Evolutionary conservation across 2,329 filamentous ascomycete genomes (phyloP).

Genomic region (Cadophora sp.): DNA sequence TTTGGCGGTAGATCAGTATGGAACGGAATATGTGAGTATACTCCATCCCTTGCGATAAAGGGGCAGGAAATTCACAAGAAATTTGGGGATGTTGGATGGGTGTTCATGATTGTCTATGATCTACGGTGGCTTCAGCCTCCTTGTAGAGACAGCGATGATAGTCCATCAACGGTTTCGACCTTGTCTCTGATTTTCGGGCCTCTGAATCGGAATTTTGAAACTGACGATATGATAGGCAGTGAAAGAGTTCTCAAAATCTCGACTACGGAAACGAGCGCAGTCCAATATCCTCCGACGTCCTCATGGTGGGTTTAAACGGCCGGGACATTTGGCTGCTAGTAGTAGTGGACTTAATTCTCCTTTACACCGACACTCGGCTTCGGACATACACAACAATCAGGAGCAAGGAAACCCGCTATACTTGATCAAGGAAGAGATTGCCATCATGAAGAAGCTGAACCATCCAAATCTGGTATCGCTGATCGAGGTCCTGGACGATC

Average conservation of each 20-base stretch:
- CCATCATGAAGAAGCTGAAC: conserved; percentile 98
- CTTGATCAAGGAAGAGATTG: conserved; percentile 93
- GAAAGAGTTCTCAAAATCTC: conserved; percentile 96
- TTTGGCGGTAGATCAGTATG: conserved; percentile 87
- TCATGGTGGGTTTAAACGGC: conserved; percentile 57
- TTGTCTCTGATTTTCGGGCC: not conserved
- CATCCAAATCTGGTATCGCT: conserved; percentile 93
- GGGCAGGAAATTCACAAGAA: not conserved
- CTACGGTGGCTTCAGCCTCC: no score
- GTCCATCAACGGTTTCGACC: not conserved
- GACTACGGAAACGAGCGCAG: conserved; percentile 87
- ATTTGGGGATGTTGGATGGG: not conserved
- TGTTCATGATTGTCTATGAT: not conserved
- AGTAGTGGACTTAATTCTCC: conserved; percentile 49
- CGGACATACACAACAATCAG: conserved; percentile 58
- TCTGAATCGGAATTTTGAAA: not conserved
- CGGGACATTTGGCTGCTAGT: conserved; percentile 53
- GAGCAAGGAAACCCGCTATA: conserved; percentile 77
- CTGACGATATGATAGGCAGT: conserved; percentile 68
- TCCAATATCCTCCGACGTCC: conserved; percentile 81
- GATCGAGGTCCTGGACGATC: conserved; percentile 94
- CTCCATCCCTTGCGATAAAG: not conserved
- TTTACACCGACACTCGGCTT: conserved; percentile 60
- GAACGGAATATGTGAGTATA: conserved; percentile 83
- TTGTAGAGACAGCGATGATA: no score